Evolutionary conservation across 345 rosid genomes (phyloP).

Genomic region (Erucastrum elatum): DNA sequence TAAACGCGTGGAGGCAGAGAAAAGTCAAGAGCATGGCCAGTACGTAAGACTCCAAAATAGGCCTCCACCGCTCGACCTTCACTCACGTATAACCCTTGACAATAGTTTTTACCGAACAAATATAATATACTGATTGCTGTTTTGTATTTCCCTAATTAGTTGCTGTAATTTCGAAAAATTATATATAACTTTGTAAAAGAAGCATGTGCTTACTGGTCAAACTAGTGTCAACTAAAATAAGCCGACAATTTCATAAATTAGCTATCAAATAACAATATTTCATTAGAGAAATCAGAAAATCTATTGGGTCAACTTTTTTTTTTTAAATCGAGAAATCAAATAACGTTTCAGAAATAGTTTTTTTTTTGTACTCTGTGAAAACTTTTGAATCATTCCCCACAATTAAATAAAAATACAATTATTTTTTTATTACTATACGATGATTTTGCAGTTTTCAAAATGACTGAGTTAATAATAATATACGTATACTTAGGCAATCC

Average conservation of each 20-base stretch:
- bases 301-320: too few species aligned
- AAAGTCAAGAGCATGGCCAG: conserved; percentile 36
- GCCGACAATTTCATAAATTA: background rate
- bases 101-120: background rate
- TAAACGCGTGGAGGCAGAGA: conserved; percentile 28
- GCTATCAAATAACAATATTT: background rate
- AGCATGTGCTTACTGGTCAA: background rate
- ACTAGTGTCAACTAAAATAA: background rate
- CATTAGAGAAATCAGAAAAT: too few species aligned
- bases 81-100: conserved; percentile 12
- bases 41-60: conserved; percentile 19
- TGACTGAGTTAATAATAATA: background rate
- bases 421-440: background rate
- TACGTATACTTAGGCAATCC: background rate
- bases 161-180: too few species aligned
- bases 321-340: background rate
- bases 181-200: too few species aligned
- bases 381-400: too few species aligned
- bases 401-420: background rate
- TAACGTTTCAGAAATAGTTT: background rate
- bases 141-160: background rate
- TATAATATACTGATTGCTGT: background rate
- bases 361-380: background rate
- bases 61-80: conserved; percentile 16
- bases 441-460: background rate